phyloP scores from a whole-genome alignment of 225 moss, liverwort and hornwort genomes.

The Physcomitrellopsis africana region DNA sequence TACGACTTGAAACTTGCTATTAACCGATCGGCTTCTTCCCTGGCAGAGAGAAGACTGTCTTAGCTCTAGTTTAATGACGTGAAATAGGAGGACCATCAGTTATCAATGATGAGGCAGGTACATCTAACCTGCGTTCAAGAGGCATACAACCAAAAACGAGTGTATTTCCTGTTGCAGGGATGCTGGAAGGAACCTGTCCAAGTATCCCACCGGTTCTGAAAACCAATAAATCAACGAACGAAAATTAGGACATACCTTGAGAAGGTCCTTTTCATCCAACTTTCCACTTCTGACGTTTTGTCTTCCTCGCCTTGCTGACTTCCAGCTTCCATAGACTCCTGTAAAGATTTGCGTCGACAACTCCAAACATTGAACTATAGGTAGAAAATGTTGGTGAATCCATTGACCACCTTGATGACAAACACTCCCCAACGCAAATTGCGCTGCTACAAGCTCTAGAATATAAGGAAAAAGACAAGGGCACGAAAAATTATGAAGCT shows the following conservation, averaged over 20 bases:
- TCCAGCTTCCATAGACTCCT: conserved; percentile 72
- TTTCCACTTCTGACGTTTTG: conserved; percentile 57
- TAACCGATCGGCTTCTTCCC: conserved; percentile 82
- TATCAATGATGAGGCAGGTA: not conserved
- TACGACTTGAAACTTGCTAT: conserved; percentile 73
- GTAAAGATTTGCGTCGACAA: conserved; percentile 25
- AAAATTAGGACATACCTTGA: conserved; percentile 54
- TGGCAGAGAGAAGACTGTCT: conserved; percentile 28
- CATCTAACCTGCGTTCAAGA: not conserved
- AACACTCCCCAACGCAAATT: conserved; percentile 1
- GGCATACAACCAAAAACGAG: not conserved
- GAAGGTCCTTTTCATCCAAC: conserved; percentile 65
- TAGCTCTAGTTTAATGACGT: conserved; percentile 2
- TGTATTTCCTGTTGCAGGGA: not conserved
- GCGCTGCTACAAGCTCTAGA: not conserved
- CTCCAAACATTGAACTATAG: conserved; percentile 13
- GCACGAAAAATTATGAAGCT: not conserved
- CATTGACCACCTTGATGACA: not conserved
- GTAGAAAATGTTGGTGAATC: not conserved
- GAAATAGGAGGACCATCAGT: not conserved
- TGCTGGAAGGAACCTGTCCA: not conserved
- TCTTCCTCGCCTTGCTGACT: conserved; percentile 65
- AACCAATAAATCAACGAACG: conserved; percentile 6
- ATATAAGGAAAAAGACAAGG: not conserved
- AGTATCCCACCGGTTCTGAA: not conserved